A percentile compares a stretch with the other conserved stretches of the same genome.
Evolutionary conservation across 768 basidiomycete genomes (phyloP).

Genomic region (Termitomyces eurrhizus): DNA sequence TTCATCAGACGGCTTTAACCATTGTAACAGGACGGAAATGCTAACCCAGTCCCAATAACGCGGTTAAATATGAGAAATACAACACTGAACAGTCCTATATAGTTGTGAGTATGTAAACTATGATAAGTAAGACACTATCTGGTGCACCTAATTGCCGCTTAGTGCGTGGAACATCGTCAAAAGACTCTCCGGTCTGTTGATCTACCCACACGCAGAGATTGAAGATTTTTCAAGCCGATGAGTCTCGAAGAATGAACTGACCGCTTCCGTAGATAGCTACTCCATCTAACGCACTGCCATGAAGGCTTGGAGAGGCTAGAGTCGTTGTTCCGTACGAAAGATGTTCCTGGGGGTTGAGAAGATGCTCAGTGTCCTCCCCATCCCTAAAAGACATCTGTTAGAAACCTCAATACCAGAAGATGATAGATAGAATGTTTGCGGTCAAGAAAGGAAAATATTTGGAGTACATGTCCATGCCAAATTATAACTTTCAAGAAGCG

Average conservation of each 20-base stretch:
- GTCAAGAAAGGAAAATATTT: neutral
- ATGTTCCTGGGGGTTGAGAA: neutral
- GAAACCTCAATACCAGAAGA: neutral
- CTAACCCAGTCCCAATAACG: slow-evolving; percentile 65
- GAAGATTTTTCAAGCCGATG: neutral
- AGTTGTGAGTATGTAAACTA: neutral
- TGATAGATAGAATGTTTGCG: neutral
- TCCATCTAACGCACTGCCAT: neutral
- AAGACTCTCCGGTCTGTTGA: slow-evolving; percentile 14
- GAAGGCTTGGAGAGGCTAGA: neutral
- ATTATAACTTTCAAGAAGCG: neutral
- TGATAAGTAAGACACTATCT: neutral
- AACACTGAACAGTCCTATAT: slow-evolving; percentile 46
- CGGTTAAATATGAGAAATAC: slow-evolving; percentile 71
- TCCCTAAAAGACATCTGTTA: neutral
- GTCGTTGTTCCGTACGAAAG: neutral
- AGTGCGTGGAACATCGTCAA: slow-evolving; percentile 15
- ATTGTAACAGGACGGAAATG: slow-evolving; percentile 19
- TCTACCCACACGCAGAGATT: neutral
- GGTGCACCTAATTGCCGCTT: slow-evolving; percentile 16
- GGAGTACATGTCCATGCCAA: neutral
- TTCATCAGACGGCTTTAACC: neutral
- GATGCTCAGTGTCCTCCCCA: neutral
- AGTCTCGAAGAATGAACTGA: neutral
- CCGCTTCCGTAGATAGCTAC: neutral